Percentiles rank a stretch among this genome's conserved stretches.
Evolutionary conservation across 352 stramenopile genomes (phyloP).

Genomic region (Sclerospora graminicola): DNA sequence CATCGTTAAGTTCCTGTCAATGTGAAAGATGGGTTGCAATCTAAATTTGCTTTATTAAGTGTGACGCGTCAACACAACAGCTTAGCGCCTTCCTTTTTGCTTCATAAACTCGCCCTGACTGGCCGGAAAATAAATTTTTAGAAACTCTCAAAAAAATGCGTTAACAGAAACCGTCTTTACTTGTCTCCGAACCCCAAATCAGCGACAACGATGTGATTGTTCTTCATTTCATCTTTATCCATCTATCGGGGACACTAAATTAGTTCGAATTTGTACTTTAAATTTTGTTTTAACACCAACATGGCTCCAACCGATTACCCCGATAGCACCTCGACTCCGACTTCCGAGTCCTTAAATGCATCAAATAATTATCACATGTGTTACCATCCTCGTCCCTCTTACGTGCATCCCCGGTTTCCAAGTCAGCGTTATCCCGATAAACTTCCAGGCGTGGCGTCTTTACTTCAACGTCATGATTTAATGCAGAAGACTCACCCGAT

Average conservation of each 20-base stretch:
- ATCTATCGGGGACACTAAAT: constrained; percentile 3
- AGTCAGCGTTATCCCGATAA: constrained; percentile 6
- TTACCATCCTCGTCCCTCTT: constrained; percentile 4
- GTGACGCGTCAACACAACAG: too few species aligned
- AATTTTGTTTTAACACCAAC: constrained; percentile 2
- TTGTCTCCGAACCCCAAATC: too few species aligned
- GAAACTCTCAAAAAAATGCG: constrained; percentile 13
- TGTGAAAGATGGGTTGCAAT: too few species aligned
- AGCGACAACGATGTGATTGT: constrained; percentile 1
- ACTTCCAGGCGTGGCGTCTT: constrained; percentile 16
- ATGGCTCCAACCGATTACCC: constrained; percentile 13
- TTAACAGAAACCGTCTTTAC: constrained; percentile 11
- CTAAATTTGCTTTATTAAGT: too few species aligned
- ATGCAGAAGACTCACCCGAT: constrained; percentile 3
- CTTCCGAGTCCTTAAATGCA: constrained; percentile 3
- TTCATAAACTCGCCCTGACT: too few species aligned
- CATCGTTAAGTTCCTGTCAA: too few species aligned
- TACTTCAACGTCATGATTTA: constrained; percentile 12
- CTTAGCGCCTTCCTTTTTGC: too few species aligned
- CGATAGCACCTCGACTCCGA: not conserved
- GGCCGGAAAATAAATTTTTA: not conserved
- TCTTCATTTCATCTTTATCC: constrained; percentile 17
- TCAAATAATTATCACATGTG: constrained; percentile 4
- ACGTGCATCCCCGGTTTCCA: constrained; percentile 3
- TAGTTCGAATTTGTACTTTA: constrained; percentile 2